These are phyloP conservation scores for Arthrobotrys entomopaga DNA, from an alignment of 2,329 filamentous ascomycete species.

Conservation along the genomic window DNA sequence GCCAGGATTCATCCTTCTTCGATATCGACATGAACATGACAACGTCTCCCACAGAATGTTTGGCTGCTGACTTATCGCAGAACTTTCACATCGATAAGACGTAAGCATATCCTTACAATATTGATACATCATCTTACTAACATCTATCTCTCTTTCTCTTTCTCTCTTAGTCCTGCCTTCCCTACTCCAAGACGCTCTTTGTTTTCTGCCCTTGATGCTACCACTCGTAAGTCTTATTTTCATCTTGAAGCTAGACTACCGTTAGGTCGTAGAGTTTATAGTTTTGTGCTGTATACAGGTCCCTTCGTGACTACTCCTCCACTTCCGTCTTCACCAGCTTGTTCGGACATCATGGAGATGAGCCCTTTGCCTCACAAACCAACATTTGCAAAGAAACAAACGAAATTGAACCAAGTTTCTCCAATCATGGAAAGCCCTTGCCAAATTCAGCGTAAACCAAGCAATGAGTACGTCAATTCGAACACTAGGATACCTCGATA, in stretches of 20 bases:
- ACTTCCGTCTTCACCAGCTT: constrained; percentile 83
- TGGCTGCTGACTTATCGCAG: constrained; percentile 93
- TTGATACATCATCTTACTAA: constrained; percentile 18
- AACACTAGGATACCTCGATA: background rate
- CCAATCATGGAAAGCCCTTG: constrained; percentile 67
- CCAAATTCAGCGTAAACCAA: constrained; percentile 63
- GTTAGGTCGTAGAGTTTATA: constrained; percentile 38
- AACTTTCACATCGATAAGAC: constrained; percentile 97
- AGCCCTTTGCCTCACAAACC: constrained; percentile 91
- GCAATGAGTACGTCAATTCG: constrained; percentile 67
- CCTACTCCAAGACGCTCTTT: constrained; percentile 84
- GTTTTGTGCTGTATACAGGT: constrained; percentile 37
- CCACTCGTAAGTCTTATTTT: constrained; percentile 35
- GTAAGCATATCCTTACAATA: constrained; percentile 67
- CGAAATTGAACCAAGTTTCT: constrained; percentile 64
- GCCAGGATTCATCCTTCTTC: constrained; percentile 71
- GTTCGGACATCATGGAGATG: constrained; percentile 87
- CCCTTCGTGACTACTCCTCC: constrained; percentile 81
- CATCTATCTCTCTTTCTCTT: constrained; percentile 55
- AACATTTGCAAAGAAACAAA: constrained; percentile 71
- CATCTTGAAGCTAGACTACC: background rate
- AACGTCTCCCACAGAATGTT: constrained; percentile 87
- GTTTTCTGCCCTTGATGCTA: constrained; percentile 73
- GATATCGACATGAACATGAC: constrained; percentile 76
- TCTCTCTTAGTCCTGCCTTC: constrained; percentile 74